Conservation (phyloP, 1,284 basidiomycete genomes). For the Pseudozyma sp. region DNA sequence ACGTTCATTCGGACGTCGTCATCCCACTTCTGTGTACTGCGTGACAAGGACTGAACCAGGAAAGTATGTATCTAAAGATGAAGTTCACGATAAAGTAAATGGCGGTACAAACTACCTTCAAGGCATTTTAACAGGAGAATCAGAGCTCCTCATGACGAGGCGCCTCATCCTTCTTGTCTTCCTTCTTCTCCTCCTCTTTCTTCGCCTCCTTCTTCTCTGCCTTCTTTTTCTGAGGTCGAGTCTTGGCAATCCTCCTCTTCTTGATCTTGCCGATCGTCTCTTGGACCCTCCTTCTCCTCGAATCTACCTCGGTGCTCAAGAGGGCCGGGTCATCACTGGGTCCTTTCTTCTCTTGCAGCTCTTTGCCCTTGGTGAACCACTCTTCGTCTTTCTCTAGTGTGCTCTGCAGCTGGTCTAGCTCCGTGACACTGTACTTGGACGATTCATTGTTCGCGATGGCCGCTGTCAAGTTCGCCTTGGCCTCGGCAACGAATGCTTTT, state of each 20-base stretch:
- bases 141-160: constrained; percentile 44
- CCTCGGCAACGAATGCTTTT: constrained; percentile 83
- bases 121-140: neutral
- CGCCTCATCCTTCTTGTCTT: constrained; percentile 22
- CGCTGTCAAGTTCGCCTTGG: constrained; percentile 74
- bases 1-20: no score
- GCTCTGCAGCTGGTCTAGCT: constrained; percentile 61
- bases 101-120: no score
- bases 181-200: constrained; percentile 34
- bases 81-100: no score
- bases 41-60: no score
- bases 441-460: constrained; percentile 72
- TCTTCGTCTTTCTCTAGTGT: constrained; percentile 58
- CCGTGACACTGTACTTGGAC: constrained; percentile 65
- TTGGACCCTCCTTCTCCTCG: constrained; percentile 60
- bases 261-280: constrained; percentile 62
- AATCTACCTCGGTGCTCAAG: constrained; percentile 61
- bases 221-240: constrained; percentile 55
- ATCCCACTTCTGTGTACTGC: no score
- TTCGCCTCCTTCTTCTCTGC: constrained; percentile 10
- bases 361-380: constrained; percentile 65
- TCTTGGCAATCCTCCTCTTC: constrained; percentile 64
- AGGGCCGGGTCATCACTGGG: constrained; percentile 64
- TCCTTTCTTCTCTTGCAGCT: constrained; percentile 54
- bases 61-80: no score